phyloP scores from a whole-genome alignment of 2,329 filamentous ascomycete genomes.

The Cryphonectria carpinicola region DNA sequence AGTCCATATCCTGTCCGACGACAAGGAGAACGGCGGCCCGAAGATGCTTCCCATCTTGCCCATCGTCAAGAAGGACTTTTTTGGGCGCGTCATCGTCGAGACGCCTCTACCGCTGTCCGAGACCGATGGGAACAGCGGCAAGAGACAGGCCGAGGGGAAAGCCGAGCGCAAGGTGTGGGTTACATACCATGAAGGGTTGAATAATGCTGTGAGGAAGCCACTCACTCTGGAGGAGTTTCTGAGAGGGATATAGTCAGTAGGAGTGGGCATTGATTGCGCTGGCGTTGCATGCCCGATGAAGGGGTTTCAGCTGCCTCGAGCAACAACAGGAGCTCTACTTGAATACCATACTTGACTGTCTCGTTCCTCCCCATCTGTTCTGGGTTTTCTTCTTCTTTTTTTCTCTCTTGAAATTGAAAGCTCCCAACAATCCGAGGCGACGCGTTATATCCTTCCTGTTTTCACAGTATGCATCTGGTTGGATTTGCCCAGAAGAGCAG shows the following conservation, averaged over 20 bases:
- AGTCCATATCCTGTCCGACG: conserved; percentile 29
- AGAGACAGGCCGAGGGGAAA: conserved; percentile 38
- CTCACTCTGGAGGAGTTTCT: conserved; percentile 81
- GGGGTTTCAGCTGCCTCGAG: background rate
- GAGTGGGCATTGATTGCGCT: background rate
- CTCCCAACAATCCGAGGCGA: background rate
- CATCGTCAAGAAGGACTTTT: conserved; percentile 35
- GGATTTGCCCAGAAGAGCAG: background rate
- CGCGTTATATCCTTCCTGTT: background rate
- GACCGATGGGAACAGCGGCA: conserved; percentile 43
- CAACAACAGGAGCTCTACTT: background rate
- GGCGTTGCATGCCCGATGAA: background rate
- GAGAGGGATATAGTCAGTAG: conserved; percentile 59
- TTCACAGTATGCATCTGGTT: background rate
- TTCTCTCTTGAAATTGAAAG: too few species aligned
- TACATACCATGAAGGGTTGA: conserved; percentile 86
- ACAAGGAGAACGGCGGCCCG: conserved; percentile 45
- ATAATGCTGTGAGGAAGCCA: conserved; percentile 89
- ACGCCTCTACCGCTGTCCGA: conserved; percentile 52
- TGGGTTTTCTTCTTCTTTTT: background rate
- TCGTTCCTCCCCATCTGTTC: background rate
- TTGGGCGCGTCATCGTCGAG: conserved; percentile 55
- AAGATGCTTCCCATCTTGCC: conserved; percentile 34
- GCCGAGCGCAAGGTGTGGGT: conserved; percentile 75
- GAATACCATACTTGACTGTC: background rate